phyloP scores from a whole-genome alignment of 108 stramenopile species.

The Nitzschia inconspicua region DNA sequence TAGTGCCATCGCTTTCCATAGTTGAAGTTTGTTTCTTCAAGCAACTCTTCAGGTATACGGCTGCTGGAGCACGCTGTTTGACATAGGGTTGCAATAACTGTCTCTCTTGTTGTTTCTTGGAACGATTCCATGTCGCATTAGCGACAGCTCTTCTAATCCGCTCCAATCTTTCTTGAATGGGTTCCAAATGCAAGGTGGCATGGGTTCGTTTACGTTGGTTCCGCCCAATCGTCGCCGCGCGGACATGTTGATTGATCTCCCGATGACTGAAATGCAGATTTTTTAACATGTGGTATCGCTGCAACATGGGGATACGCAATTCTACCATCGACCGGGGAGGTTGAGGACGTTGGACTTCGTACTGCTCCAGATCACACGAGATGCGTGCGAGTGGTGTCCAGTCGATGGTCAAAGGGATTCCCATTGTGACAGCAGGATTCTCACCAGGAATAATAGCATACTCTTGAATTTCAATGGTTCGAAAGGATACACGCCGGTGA shows the following conservation, averaged over 20 bases:
- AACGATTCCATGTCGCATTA: too few relatives aligned
- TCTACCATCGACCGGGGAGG: conserved; percentile 16
- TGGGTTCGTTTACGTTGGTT: conserved; percentile 20
- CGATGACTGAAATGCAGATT: conserved; percentile 9
- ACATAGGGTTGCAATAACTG: too few relatives aligned
- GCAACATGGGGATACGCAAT: conserved; percentile 18
- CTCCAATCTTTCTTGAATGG: conserved; percentile 15
- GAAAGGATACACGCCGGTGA: conserved; percentile 26
- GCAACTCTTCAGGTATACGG: too few relatives aligned
- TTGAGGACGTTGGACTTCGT: conserved; percentile 8
- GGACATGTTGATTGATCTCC: conserved; percentile 13
- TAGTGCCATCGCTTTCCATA: too few relatives aligned
- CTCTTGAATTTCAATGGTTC: conserved; percentile 31
- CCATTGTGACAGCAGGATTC: conserved; percentile 24
- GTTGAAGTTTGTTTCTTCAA: too few relatives aligned
- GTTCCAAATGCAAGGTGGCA: conserved; percentile 18
- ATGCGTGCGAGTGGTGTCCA: conserved; percentile 12
- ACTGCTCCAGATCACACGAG: conserved; percentile 14
- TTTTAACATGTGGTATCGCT: conserved; percentile 14
- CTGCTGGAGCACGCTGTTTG: too few relatives aligned
- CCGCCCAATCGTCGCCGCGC: conserved; percentile 18
- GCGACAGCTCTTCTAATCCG: background rate
- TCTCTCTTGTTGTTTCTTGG: too few relatives aligned
- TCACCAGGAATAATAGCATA: conserved; percentile 37
- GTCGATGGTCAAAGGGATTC: conserved; percentile 22